These are phyloP conservation scores for Mycena epipterygia DNA, from an alignment of 768 basidiomycete genomes.

Conservation along the genomic window DNA sequence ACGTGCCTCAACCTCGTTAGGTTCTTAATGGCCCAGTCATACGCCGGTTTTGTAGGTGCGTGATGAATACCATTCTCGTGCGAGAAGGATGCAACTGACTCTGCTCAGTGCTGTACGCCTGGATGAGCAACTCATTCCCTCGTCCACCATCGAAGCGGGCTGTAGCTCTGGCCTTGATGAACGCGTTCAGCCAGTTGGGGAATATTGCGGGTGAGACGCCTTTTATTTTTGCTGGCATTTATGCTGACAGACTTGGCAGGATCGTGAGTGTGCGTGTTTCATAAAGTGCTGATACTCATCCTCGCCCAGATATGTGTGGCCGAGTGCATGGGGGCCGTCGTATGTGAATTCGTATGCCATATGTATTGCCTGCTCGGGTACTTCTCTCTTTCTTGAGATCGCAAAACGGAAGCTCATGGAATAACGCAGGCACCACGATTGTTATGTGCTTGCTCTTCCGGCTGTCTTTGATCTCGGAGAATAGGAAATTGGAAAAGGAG, in stretches of 20 bases:
- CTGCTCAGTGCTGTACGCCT: conserved; percentile 71
- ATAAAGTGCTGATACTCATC: conserved; percentile 23
- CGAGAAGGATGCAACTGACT: conserved; percentile 43
- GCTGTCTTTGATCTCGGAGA: conserved; percentile 53
- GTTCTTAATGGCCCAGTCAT: conserved; percentile 85
- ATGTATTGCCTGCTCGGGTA: conserved; percentile 74
- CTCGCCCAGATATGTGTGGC: conserved; percentile 73
- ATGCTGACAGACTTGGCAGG: conserved; percentile 42
- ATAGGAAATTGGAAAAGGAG: conserved; percentile 52
- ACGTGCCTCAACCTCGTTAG: conserved; percentile 42
- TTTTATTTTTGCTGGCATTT: not conserved
- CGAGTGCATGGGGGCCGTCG: conserved; percentile 73
- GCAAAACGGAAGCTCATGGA: too few species aligned
- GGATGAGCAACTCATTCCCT: conserved; percentile 70
- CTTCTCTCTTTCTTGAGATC: too few species aligned
- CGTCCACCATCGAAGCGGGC: conserved; percentile 87
- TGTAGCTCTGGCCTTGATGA: conserved; percentile 76
- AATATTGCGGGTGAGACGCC: conserved; percentile 71
- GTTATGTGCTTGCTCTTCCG: conserved; percentile 68
- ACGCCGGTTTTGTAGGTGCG: conserved; percentile 54
- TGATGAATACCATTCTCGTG: not conserved
- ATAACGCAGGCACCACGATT: conserved; percentile 60
- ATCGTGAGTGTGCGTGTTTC: conserved; percentile 63
- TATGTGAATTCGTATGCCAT: conserved; percentile 81
- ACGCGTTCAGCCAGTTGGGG: conserved; percentile 84